Base-by-base conservation (phyloP, 306 rosid species). In the Luffa aegyptiaca region DNA sequence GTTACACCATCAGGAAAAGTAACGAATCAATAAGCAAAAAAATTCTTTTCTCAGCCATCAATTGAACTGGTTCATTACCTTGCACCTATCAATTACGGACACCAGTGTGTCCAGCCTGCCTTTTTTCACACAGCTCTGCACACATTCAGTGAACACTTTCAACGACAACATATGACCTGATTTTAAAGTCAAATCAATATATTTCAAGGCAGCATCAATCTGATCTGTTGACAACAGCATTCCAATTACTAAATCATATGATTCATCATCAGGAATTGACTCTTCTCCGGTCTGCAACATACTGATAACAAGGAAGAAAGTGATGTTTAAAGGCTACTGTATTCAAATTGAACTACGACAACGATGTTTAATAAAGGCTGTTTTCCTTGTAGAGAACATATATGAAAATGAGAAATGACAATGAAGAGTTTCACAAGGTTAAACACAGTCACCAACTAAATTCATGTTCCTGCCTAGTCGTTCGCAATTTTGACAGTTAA, bases 271-370 rank as follows among this genome's bases (percentile, higher is more conserved):
- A 10, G 99, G 98, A 83, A 5, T 82, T 80, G 92, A 83, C 35
- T 84, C 99, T 49, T 81, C 86, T 81, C 97, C 96, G 10, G 89
- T 48, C 85, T 83, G 89, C 89, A 88, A 87, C 98, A 96, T 96
- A 93, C 99, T 93, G 96, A 52, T 51, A 51, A 75, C 35, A 52
- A 16, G 33, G 52, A 75, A 75, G 63, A 35, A 75, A 52, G 33
- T 16, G 5, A 73, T 48, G 44, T 73, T 73, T 35, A 73, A 73
- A 73, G 58, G 31, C 78, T 31, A 73, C 41, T 48, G 37, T 6
- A 65, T 13, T 65, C 72, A 37, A 65, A 65, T 39, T 36, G 45
- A 66, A 66, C 73, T 2, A 66, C 31, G 78, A 49, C 3, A 51
- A 74, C 3, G 6, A 8, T 16, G 31, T 3, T 63, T 1, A 49